phyloP scores from a whole-genome alignment of 805 yeast genomes.

The Isabelozyma rhagii region DNA sequence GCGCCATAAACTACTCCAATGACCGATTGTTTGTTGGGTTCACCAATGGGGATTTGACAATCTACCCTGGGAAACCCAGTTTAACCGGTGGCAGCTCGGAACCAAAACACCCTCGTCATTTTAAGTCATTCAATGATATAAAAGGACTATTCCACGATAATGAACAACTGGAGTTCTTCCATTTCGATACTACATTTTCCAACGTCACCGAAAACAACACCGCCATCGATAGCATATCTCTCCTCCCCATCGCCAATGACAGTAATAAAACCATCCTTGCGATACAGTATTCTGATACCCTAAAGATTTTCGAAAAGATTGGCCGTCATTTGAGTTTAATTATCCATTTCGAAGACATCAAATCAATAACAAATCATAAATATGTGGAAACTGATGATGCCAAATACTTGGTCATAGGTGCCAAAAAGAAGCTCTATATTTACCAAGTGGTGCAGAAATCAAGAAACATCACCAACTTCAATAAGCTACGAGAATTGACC shows the following conservation, averaged over 20 bases:
- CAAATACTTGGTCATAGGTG: slow-evolving; percentile 20
- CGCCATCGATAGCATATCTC: slow-evolving; percentile 14
- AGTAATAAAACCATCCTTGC: slow-evolving; percentile 20
- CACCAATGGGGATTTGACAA: slow-evolving; percentile 31
- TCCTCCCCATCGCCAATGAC: slow-evolving; percentile 14
- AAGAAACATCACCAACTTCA: slow-evolving; percentile 27
- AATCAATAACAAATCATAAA: slow-evolving; percentile 12
- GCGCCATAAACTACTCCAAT: slow-evolving; percentile 19
- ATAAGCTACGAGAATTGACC: slow-evolving; percentile 17
- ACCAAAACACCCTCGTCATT: slow-evolving; percentile 5
- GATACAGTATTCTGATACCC: slow-evolving; percentile 18
- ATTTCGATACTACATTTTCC: slow-evolving; percentile 16
- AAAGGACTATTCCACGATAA: slow-evolving; percentile 17
- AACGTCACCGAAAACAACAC: slow-evolving; percentile 14
- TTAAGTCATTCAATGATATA: slow-evolving; percentile 23
- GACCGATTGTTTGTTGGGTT: slow-evolving; percentile 28
- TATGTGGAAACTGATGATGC: slow-evolving; percentile 13
- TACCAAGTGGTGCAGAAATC: slow-evolving; percentile 25
- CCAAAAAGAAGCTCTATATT: slow-evolving; percentile 26
- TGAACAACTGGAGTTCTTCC: slow-evolving; percentile 12
- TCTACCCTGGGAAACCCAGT: slow-evolving; percentile 15
- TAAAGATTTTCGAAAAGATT: slow-evolving; percentile 25
- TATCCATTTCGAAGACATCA: slow-evolving; percentile 23
- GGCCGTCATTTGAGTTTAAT: slow-evolving; percentile 33
- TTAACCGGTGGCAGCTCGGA: slow-evolving; percentile 5